A percentile compares a stretch with the other conserved stretches of the same genome.
phyloP scores from a whole-genome alignment of 2,329 filamentous ascomycete genomes.

The Lachnellula occidentalis region DNA sequence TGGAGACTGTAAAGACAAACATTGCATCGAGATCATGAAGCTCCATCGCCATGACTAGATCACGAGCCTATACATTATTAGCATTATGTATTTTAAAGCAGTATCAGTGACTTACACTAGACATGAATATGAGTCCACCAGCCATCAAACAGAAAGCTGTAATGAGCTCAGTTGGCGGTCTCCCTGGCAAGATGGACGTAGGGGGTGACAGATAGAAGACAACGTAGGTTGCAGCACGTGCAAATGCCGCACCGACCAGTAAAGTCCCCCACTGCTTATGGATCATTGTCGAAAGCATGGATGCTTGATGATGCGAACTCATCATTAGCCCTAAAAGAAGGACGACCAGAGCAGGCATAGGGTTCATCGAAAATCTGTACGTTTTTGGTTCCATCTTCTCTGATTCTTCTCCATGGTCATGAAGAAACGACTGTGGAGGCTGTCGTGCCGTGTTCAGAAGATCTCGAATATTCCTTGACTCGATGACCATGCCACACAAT shows the following conservation, averaged over 20 bases:
- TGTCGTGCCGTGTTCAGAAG: constrained; percentile 49
- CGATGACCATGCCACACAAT: constrained; percentile 78
- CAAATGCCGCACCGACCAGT: constrained; percentile 72
- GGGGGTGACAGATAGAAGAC: constrained; percentile 76
- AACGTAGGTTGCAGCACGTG: constrained; percentile 74
- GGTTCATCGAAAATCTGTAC: constrained; percentile 77
- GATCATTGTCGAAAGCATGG: constrained; percentile 83
- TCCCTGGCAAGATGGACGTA: constrained; percentile 70
- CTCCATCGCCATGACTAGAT: constrained; percentile 73
- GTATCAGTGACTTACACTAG: constrained; percentile 59
- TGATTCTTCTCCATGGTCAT: constrained; percentile 38
- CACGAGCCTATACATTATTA: constrained; percentile 53
- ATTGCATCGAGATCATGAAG: constrained; percentile 76
- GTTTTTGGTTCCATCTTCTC: constrained; percentile 53
- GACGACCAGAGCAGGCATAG: constrained; percentile 81
- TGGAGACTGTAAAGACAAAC: constrained; percentile 85
- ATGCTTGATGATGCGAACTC: constrained; percentile 72
- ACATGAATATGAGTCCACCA: constrained; percentile 89
- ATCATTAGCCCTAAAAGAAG: constrained; percentile 89
- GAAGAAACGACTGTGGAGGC: constrained; percentile 42
- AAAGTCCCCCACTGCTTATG: constrained; percentile 92
- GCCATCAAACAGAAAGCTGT: constrained; percentile 80
- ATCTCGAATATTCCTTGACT: constrained; percentile 64
- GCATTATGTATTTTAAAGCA: constrained; percentile 5
- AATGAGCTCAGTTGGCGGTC: constrained; percentile 87